phyloP scores from a whole-genome alignment of 495 filamentous ascomycete species.

The Bathelium albidoporum region DNA sequence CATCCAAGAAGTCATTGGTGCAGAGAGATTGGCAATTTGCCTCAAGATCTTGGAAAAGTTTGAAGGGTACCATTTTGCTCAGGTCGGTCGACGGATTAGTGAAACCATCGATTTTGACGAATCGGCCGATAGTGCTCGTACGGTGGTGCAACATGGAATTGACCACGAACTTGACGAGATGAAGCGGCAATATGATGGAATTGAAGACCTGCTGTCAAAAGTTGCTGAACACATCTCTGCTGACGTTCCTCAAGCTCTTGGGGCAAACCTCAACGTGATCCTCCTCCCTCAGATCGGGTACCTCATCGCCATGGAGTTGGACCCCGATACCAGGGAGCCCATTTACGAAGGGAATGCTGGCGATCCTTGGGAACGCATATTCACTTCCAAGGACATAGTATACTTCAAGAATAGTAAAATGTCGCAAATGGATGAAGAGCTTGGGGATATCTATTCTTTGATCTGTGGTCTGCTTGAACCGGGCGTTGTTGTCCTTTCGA shows the following conservation, averaged over 20 bases:
- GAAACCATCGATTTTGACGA: constrained; percentile 74
- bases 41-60: constrained; percentile 40
- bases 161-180: constrained; percentile 68
- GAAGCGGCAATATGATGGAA: constrained; percentile 66
- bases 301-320: constrained; percentile 62
- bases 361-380: constrained; percentile 66
- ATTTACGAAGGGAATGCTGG: constrained; percentile 53
- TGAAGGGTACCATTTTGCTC: constrained; percentile 40
- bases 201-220: constrained; percentile 59
- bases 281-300: constrained; percentile 91
- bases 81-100: constrained; percentile 59
- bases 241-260: constrained; percentile 50
- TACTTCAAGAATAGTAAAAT: constrained; percentile 88
- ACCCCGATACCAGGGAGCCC: constrained; percentile 49
- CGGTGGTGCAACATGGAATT: constrained; percentile 61
- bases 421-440: constrained; percentile 68
- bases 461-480: constrained; percentile 58
- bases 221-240: constrained; percentile 52
- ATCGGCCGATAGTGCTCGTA: constrained; percentile 62
- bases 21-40: constrained; percentile 44
- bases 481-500: not conserved
- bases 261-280: constrained; percentile 61
- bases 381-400: constrained; percentile 56
- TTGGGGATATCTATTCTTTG: constrained; percentile 74
- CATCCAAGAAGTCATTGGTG: constrained; percentile 50